These are phyloP conservation scores for Ceriops tagal DNA, from an alignment of 345 rosid genomes.

Conservation along the genomic window DNA sequence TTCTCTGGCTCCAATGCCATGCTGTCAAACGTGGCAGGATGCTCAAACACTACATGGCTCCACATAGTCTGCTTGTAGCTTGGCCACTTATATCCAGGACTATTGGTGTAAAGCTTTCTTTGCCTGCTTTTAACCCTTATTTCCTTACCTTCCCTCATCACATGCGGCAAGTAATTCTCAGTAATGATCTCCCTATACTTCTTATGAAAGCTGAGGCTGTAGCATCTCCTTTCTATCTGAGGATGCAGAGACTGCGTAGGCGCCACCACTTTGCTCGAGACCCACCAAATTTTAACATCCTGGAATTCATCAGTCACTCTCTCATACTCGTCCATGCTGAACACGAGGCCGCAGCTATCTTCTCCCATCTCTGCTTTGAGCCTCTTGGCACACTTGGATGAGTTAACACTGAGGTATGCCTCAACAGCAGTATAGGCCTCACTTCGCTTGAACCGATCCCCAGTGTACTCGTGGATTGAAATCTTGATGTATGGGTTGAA, in stretches of 20 bases:
- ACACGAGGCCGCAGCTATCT: conserved; percentile 39
- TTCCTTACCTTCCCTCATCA: conserved; percentile 51
- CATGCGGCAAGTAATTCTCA: conserved; percentile 45
- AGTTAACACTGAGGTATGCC: conserved; percentile 48
- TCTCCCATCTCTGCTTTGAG: conserved; percentile 51
- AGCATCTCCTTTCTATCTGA: conserved; percentile 51
- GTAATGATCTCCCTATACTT: conserved; percentile 43
- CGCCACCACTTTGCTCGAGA: conserved; percentile 31
- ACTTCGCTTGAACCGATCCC: conserved; percentile 46
- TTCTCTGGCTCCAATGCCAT: conserved; percentile 52
- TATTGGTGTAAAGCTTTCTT: conserved; percentile 63
- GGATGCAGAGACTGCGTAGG: conserved; percentile 29
- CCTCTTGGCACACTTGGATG: conserved; percentile 39
- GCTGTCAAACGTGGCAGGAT: conserved; percentile 56
- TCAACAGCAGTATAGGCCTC: conserved; percentile 54
- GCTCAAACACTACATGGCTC: conserved; percentile 56
- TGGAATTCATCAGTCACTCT: conserved; percentile 43
- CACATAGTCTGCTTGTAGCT: conserved; percentile 49
- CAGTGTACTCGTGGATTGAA: conserved; percentile 45
- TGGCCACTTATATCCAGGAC: conserved; percentile 48
- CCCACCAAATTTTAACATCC: conserved; percentile 52
- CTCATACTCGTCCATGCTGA: conserved; percentile 53
- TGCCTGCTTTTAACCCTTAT: conserved; percentile 42
- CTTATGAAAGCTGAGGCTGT: conserved; percentile 54
- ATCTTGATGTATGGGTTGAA: conserved; percentile 47